Conservation (phyloP, 306 rosid genomes). For the Quercus ilex region DNA sequence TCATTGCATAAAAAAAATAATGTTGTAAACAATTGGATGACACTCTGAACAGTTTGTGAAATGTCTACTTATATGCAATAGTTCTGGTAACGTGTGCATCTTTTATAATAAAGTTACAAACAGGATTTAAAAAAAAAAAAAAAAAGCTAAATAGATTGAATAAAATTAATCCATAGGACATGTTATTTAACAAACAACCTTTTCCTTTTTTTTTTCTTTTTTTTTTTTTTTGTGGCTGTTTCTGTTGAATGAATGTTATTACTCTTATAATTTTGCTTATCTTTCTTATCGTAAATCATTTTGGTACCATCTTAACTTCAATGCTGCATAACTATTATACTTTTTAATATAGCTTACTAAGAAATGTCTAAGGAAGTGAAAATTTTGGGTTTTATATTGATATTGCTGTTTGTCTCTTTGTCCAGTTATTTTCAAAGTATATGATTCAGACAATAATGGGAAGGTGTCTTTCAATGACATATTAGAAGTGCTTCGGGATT, state of each 20-base stretch:
- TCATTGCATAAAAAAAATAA: too few relatives aligned
- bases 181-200: background rate
- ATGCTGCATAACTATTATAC: background rate
- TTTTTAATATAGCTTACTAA: background rate
- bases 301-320: background rate
- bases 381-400: background rate
- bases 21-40: too few relatives aligned
- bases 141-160: too few relatives aligned
- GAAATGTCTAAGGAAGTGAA: background rate
- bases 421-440: constrained; percentile 82
- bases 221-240: background rate
- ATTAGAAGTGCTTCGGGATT: constrained; percentile 71
- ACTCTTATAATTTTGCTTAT: background rate
- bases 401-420: constrained; percentile 2
- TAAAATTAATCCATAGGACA: too few relatives aligned
- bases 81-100: background rate
- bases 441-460: constrained; percentile 73
- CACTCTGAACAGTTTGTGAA: background rate
- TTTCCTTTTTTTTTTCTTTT: background rate
- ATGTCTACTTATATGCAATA: background rate
- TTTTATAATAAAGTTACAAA: background rate
- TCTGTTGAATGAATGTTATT: background rate
- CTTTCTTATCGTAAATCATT: background rate
- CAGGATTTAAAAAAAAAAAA: too few relatives aligned
- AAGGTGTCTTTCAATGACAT: constrained; percentile 77